phyloP scores from a whole-genome alignment of 345 rosid genomes.

The Dipteronia dyeriana region DNA sequence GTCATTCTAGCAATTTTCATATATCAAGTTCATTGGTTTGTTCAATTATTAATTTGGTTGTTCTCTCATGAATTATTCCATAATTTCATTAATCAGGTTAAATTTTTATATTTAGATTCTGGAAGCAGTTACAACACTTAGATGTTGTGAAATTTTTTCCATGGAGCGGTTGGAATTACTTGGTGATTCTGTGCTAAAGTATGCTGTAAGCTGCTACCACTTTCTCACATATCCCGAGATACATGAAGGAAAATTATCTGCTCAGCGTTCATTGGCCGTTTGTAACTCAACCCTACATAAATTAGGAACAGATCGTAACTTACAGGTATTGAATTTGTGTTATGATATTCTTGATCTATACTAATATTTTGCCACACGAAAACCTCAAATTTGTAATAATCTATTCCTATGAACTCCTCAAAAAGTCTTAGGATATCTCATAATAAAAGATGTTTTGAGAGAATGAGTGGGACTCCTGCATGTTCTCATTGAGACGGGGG shows the following conservation, averaged over 20 bases:
- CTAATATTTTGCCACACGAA: neutral
- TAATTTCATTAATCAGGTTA: neutral
- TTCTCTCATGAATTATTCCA: conserved; percentile 12
- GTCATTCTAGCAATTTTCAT: conserved; percentile 38
- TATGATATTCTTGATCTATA: neutral
- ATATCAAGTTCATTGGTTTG: conserved; percentile 70
- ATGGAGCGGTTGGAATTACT: conserved; percentile 96
- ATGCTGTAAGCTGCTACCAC: conserved; percentile 70
- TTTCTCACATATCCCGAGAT: conserved; percentile 65
- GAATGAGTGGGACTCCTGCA: neutral
- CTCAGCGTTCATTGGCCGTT: conserved; percentile 42
- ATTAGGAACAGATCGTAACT: conserved; percentile 53
- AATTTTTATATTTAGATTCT: conserved; percentile 52
- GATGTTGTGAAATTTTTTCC: conserved; percentile 76
- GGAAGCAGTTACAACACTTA: conserved; percentile 75
- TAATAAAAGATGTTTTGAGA: neutral
- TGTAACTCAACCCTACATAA: conserved; percentile 69
- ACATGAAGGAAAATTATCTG: conserved; percentile 72
- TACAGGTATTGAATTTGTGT: conserved; percentile 56
- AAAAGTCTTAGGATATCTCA: neutral
- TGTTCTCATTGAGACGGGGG: neutral
- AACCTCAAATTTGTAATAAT: neutral
- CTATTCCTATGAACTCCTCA: neutral
- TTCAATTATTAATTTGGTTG: conserved; percentile 13
- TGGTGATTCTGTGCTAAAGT: conserved; percentile 94